Percentiles rank a stretch among this genome's conserved stretches.
These are phyloP conservation scores for Phytophthora ramorum DNA, from an alignment of 352 stramenopile genomes.

Conservation along the genomic window DNA sequence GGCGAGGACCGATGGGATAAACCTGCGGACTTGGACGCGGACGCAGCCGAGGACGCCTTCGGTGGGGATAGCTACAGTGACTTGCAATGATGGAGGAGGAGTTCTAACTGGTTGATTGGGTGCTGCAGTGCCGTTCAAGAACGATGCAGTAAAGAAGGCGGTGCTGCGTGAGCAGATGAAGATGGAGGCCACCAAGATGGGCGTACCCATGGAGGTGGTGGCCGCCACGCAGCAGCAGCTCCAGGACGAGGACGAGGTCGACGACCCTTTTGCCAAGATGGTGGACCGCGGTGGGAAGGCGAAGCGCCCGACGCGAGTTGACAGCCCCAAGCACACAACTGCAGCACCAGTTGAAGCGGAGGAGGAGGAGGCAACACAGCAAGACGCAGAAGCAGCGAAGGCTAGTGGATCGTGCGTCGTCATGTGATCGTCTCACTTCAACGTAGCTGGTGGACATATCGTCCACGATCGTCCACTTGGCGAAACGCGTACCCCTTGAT, in stretches of 20 bases:
- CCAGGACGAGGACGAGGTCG: constrained; percentile 38
- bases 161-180: constrained; percentile 81
- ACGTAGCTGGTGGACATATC: constrained; percentile 15
- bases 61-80: constrained; percentile 35
- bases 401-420: constrained; percentile 22
- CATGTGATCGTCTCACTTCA: constrained; percentile 34
- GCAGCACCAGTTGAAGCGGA: constrained; percentile 2
- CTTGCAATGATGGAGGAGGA: too few relatives aligned
- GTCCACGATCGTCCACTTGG: constrained; percentile 16
- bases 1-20: constrained; percentile 83
- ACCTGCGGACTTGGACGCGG: constrained; percentile 67
- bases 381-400: constrained; percentile 8
- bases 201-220: constrained; percentile 68
- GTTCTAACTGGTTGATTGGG: constrained; percentile 4
- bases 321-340: constrained; percentile 10
- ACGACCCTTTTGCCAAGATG: constrained; percentile 44
- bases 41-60: constrained; percentile 65
- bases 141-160: constrained; percentile 82
- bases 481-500: constrained; percentile 1
- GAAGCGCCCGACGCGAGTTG: background rate
- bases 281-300: constrained; percentile 1
- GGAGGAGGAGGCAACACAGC: constrained; percentile 1
- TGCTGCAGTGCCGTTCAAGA: constrained; percentile 80
- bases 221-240: constrained; percentile 49
- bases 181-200: constrained; percentile 72